Percentiles rank a stretch among this genome's conserved stretches.
These are phyloP conservation scores for Tricholoma furcatifolium DNA, from an alignment of 768 basidiomycete genomes.

Conservation along the genomic window DNA sequence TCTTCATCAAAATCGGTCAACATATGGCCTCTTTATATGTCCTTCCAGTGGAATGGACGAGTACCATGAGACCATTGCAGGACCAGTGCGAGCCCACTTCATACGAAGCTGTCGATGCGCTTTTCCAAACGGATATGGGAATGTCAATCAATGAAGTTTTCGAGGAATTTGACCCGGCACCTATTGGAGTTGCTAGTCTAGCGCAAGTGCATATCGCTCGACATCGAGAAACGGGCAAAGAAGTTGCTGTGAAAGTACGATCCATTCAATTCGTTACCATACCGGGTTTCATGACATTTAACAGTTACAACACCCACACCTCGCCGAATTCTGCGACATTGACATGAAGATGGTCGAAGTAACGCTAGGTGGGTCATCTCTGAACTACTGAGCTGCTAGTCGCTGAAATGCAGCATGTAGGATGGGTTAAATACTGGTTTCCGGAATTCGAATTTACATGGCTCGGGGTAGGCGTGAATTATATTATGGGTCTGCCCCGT, in stretches of 20 bases:
- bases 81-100: slow-evolving; percentile 93
- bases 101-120: slow-evolving; percentile 68
- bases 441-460: slow-evolving; percentile 96
- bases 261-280: not conserved
- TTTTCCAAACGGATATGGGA: slow-evolving; percentile 83
- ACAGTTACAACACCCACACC: slow-evolving; percentile 88
- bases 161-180: slow-evolving; percentile 78
- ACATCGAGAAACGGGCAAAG: slow-evolving; percentile 65
- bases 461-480: slow-evolving; percentile 58
- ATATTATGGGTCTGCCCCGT: not conserved
- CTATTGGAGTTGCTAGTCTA: slow-evolving; percentile 93
- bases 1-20: slow-evolving; percentile 92
- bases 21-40: slow-evolving; percentile 67
- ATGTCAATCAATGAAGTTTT: slow-evolving; percentile 71
- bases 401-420: slow-evolving; percentile 28
- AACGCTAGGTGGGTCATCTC: slow-evolving; percentile 50
- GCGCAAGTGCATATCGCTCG: slow-evolving; percentile 93
- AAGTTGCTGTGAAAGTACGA: slow-evolving; percentile 83
- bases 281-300: slow-evolving; percentile 2
- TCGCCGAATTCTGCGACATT: slow-evolving; percentile 88
- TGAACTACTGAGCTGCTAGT: not conserved
- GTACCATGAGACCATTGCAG: slow-evolving; percentile 60
- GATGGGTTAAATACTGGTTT: slow-evolving; percentile 90
- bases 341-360: slow-evolving; percentile 87
- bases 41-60: slow-evolving; percentile 53